Percentiles rank a stretch among this genome's conserved stretches.
Conservation (phyloP, 805 yeast genomes). For the Saccharomycopsis schoenii region DNA sequence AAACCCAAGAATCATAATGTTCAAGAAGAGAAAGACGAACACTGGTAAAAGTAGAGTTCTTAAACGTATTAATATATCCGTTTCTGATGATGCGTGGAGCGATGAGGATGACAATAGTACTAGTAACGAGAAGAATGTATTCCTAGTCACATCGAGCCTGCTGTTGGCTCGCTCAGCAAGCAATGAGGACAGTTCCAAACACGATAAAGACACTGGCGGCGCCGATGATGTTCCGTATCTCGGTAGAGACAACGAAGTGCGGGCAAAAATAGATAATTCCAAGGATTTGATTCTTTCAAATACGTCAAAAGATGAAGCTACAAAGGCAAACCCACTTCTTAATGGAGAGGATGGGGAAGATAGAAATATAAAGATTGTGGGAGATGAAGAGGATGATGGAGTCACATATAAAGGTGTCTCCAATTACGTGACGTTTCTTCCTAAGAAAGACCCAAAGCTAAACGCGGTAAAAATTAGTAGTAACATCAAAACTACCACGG, state of each 20-base stretch:
- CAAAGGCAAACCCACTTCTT: constrained; percentile 17
- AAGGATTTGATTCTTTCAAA: constrained; percentile 2
- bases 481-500: constrained; percentile 53
- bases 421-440: constrained; percentile 22
- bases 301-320: constrained; percentile 21
- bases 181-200: constrained; percentile 12
- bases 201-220: constrained; percentile 9
- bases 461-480: constrained; percentile 34
- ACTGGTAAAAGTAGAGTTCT: background rate
- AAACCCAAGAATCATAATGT: background rate
- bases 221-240: background rate
- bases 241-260: background rate
- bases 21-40: background rate
- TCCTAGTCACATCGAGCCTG: background rate
- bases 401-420: constrained; percentile 25
- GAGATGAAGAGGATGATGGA: constrained; percentile 14
- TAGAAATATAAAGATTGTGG: background rate
- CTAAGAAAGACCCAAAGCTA: constrained; percentile 19
- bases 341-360: constrained; percentile 21
- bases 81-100: background rate
- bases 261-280: background rate
- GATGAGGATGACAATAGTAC: background rate
- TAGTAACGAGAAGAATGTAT: background rate
- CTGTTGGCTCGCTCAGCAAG: background rate
- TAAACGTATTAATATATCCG: background rate